A percentile compares a stretch with the other conserved stretches of the same genome.
Evolutionary conservation across 1,284 basidiomycete genomes (phyloP).

Genomic region (Pseudomicrostroma phylloplanum): DNA sequence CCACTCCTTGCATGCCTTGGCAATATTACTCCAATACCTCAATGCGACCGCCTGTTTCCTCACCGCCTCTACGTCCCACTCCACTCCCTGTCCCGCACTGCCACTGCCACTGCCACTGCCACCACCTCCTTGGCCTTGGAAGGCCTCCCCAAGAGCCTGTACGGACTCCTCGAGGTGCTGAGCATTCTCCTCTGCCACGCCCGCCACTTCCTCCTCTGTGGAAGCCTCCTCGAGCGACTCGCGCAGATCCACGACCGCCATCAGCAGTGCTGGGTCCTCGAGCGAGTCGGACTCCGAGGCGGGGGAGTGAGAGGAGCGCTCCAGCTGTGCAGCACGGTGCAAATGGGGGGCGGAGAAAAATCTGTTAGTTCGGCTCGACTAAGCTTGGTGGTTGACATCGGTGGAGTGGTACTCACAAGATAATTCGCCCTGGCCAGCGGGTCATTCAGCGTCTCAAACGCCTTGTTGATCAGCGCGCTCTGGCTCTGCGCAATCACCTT

Average conservation of each 20-base stretch:
- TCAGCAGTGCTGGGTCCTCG: constrained; percentile 38
- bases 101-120: too few relatives aligned
- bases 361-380: too few relatives aligned
- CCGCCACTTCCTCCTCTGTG: constrained; percentile 29
- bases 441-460: constrained; percentile 41
- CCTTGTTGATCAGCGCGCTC: constrained; percentile 41
- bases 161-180: constrained; percentile 22
- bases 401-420: constrained; percentile 15
- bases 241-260: constrained; percentile 47
- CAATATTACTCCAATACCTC: constrained; percentile 48
- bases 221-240: constrained; percentile 36
- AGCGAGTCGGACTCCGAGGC: constrained; percentile 33
- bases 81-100: constrained; percentile 12
- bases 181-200: constrained; percentile 27
- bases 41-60: constrained; percentile 32
- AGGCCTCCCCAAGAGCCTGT: constrained; percentile 24
- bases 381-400: too few relatives aligned
- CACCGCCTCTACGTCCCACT: constrained; percentile 20
- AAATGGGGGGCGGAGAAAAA: too few relatives aligned
- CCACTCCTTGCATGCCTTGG: constrained; percentile 42
- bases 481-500: constrained; percentile 42
- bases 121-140: constrained; percentile 8
- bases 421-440: constrained; percentile 38
- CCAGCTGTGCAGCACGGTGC: too few relatives aligned
- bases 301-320: background rate